phyloP scores from a whole-genome alignment of 352 stramenopile species.

The Phytophthora pseudosyringae region DNA sequence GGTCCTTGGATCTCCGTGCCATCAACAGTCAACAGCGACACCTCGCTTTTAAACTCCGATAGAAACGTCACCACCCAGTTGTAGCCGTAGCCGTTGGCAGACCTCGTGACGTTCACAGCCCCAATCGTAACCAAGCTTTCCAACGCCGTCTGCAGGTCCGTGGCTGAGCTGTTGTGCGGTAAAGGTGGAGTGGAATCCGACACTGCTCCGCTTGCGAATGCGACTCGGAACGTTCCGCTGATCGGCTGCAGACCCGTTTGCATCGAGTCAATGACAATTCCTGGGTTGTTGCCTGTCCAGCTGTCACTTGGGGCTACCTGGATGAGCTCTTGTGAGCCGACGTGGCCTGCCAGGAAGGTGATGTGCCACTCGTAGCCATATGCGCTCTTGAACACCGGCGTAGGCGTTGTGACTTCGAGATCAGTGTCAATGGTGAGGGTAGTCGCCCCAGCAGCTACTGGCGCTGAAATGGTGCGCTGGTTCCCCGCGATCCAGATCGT shows the following conservation, averaged over 20 bases:
- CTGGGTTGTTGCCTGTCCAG: constrained; percentile 94
- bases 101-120: constrained; percentile 87
- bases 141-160: constrained; percentile 83
- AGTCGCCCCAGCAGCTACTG: not conserved
- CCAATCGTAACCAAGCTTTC: constrained; percentile 91
- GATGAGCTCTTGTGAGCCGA: constrained; percentile 90
- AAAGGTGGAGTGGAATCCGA: constrained; percentile 91
- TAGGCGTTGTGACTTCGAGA: constrained; percentile 35
- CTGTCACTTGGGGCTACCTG: constrained; percentile 86
- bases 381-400: constrained; percentile 72
- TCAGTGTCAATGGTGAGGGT: constrained; percentile 29
- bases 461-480: constrained; percentile 36
- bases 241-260: constrained; percentile 91
- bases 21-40: constrained; percentile 90
- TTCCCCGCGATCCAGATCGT: constrained; percentile 67
- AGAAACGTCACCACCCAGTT: constrained; percentile 97
- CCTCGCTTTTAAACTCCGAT: constrained; percentile 78
- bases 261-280: constrained; percentile 81
- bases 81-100: constrained; percentile 93
- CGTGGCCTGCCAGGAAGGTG: constrained; percentile 77
- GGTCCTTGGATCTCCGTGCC: constrained; percentile 92
- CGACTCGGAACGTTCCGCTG: constrained; percentile 91
- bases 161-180: constrained; percentile 86
- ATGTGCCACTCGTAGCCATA: constrained; percentile 81
- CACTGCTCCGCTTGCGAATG: constrained; percentile 62